Evolutionary conservation across 108 stramenopile species (phyloP), one percentile per base, ranked within the genome.

Genomic region (Nitzschia sp.): DNA sequence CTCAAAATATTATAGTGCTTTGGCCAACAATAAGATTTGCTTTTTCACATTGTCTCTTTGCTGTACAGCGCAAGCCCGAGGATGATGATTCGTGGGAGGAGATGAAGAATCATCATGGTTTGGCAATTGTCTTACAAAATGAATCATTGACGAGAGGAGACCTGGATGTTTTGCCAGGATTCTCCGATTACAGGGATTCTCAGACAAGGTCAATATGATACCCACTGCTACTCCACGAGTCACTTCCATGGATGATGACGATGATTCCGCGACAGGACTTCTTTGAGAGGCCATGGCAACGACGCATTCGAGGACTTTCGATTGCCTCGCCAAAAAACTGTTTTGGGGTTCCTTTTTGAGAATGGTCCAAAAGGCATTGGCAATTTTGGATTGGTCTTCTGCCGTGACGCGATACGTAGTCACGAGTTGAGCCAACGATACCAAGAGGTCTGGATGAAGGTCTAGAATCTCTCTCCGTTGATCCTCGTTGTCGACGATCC

Each of bases 171-270:
- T 62, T 2, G 68, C 75, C 16, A 76, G 54, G 8, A 76, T 48
- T 32, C 75, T 31, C 55, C 62, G 67, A 34, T 76, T 63, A 53
- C 68, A 77, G 0, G 71, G 63, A 58, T 72, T 72, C 53, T 53
- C 28, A 13, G 63, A 60, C 54, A 72, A 22, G 15, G 3, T 25
- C 71, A 72, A 33, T 9, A 72, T 15, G n/a, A 33, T 54, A 1
- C 16, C 28, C 28, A 72, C 29, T 2, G 71, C 62, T n/a, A 57
- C 48, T 8, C 8, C 13, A n/a, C 41, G 60, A 6, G 29, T 17
- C 3, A 33, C 53, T 13, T 15, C 19, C 25, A 25, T 15, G 22
- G 1, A 28, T 15, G 32, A 21, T 17, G 29, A 33, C 17, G 29
- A 15, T 0, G 29, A 15, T 31, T 16, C 15, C 1, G 1, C 16